Evolutionary conservation across 805 yeast genomes (phyloP).

Genomic region (Grigorovia humatica): DNA sequence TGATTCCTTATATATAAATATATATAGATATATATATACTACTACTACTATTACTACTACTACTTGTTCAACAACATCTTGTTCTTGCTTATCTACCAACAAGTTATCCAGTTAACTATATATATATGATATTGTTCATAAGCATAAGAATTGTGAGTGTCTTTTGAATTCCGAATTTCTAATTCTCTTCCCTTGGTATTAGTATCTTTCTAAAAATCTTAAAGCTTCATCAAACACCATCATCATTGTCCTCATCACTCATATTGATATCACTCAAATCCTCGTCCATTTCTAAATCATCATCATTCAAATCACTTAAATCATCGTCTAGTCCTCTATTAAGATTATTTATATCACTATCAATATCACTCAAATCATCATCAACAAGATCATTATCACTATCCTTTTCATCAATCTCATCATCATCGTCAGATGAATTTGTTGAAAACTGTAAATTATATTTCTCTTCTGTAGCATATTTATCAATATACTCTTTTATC

Average conservation of each 20-base stretch:
- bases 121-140: no score
- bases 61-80: no score
- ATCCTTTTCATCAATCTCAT: slow-evolving; percentile 31
- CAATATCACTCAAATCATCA: slow-evolving; percentile 10
- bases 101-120: no score
- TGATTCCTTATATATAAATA: no score
- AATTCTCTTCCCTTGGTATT: not conserved
- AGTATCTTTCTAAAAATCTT: no score
- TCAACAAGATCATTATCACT: slow-evolving; percentile 17
- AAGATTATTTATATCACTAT: slow-evolving; percentile 4
- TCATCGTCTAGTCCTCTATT: slow-evolving; percentile 7
- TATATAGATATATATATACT: no score
- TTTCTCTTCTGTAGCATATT: slow-evolving; percentile 46
- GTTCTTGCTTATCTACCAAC: no score
- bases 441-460: slow-evolving; percentile 34
- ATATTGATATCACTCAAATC: slow-evolving; percentile 26
- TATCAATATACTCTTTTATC: slow-evolving; percentile 63
- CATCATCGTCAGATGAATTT: slow-evolving; percentile 43
- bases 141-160: no score
- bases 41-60: no score
- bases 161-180: no score
- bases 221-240: not conserved
- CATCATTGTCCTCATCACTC: slow-evolving; percentile 16
- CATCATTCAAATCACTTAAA: slow-evolving; percentile 6
- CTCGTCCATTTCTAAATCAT: slow-evolving; percentile 11